Percentiles rank a stretch among this genome's conserved stretches.
phyloP scores from a whole-genome alignment of 164 flowering plant species.

The Magnolia officinalis region DNA sequence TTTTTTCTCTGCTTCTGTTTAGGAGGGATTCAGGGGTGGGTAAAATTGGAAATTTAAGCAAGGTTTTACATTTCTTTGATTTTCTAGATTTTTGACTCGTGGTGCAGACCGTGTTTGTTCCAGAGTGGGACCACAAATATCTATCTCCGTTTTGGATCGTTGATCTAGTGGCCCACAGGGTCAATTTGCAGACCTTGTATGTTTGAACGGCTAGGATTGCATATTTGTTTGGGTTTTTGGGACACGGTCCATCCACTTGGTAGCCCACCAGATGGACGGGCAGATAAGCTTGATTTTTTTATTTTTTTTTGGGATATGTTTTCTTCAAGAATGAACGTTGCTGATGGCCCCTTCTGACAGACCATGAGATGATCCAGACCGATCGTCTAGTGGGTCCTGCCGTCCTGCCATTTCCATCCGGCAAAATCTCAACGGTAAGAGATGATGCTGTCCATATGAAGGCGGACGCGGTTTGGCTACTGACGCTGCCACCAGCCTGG shows the following conservation, averaged over 20 bases:
- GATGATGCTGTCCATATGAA: too few relatives aligned
- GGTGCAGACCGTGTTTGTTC: too few relatives aligned
- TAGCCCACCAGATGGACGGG: not conserved
- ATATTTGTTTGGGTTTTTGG: not conserved
- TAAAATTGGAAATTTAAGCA: constrained; percentile 5
- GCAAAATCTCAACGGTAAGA: too few relatives aligned
- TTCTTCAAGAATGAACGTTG: too few relatives aligned
- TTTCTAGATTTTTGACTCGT: not conserved
- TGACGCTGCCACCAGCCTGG: too few relatives aligned
- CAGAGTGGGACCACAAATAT: not conserved
- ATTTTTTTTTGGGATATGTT: too few relatives aligned
- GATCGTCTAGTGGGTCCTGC: too few relatives aligned
- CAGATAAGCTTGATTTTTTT: too few relatives aligned
- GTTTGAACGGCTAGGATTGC: not conserved
- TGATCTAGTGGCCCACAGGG: not conserved
- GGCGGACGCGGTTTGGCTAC: too few relatives aligned
- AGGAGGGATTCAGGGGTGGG: not conserved
- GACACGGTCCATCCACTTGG: not conserved
- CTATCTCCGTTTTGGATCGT: not conserved
- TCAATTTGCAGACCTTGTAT: not conserved
- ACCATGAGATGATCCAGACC: too few relatives aligned
- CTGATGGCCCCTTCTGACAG: too few relatives aligned
- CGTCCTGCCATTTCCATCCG: too few relatives aligned
- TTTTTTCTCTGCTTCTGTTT: not conserved
- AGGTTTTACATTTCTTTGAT: not conserved